phyloP scores from a whole-genome alignment of 257 asterid genomes.

The Anisodus acutangulus region DNA sequence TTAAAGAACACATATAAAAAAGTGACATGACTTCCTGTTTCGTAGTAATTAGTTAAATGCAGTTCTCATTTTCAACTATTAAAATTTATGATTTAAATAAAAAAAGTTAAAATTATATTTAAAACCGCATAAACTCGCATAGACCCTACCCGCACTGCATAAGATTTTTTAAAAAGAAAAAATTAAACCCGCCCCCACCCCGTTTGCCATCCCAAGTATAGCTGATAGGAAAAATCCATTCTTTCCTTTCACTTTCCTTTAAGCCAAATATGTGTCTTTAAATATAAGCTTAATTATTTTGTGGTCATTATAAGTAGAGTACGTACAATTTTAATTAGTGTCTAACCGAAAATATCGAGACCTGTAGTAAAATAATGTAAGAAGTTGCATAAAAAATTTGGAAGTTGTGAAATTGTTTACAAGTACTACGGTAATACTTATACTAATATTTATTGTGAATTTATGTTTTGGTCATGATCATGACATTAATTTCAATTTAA shows the following conservation, averaged over 20 bases:
- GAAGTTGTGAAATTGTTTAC: background rate
- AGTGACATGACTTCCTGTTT: too few species aligned
- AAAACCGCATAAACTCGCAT: too few species aligned
- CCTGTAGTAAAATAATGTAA: background rate
- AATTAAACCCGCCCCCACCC: too few species aligned
- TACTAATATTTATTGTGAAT: background rate
- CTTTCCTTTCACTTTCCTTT: slow-evolving; percentile 1
- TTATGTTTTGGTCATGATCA: slow-evolving; percentile 10
- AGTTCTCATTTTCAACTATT: too few species aligned
- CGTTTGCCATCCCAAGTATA: too few species aligned
- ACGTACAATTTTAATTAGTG: background rate
- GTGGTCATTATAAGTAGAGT: slow-evolving; percentile 18
- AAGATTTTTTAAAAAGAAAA: too few species aligned
- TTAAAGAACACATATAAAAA: too few species aligned
- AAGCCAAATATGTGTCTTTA: background rate
- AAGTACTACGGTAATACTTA: too few species aligned
- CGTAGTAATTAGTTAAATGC: too few species aligned
- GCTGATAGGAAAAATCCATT: background rate
- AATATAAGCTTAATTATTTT: background rate
- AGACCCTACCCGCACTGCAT: too few species aligned
- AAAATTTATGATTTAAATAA: too few species aligned
- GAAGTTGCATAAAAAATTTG: background rate
- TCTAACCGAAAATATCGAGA: background rate
- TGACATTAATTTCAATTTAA: slow-evolving; percentile 9
- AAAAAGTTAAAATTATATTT: too few species aligned